A percentile compares a stretch with the other conserved stretches of the same genome.
These are phyloP conservation scores for Amborella trichopoda DNA, from an alignment of 164 flowering plant species.

Conservation along the genomic window DNA sequence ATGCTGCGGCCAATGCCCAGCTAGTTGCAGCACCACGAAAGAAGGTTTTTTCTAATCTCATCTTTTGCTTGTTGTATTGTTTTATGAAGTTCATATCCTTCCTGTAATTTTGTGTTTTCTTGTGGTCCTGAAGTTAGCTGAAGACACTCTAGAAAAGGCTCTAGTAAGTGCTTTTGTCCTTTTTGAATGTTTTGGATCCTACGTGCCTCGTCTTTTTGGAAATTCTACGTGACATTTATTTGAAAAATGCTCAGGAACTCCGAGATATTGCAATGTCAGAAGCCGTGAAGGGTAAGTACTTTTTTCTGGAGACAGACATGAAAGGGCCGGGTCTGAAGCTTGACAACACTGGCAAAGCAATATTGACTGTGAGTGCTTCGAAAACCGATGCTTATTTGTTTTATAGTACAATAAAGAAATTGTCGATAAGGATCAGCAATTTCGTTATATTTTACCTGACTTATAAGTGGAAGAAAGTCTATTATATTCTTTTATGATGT, in stretches of 20 bases:
- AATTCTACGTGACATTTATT: too few species aligned
- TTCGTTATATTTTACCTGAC: too few species aligned
- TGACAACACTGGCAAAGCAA: constrained; percentile 85
- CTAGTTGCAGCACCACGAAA: constrained; percentile 69
- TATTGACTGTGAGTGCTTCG: constrained; percentile 46
- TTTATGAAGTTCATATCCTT: neutral
- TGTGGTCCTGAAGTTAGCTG: constrained; percentile 52
- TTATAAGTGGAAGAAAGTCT: too few species aligned
- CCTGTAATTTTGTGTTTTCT: constrained; percentile 4
- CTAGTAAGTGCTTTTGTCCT: constrained; percentile 41
- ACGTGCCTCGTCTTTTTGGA: too few species aligned
- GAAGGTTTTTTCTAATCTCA: constrained; percentile 29
- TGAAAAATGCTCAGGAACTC: constrained; percentile 40
- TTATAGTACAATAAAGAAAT: too few species aligned
- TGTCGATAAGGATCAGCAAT: too few species aligned
- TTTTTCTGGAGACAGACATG: constrained; percentile 78
- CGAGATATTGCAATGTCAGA: constrained; percentile 68
- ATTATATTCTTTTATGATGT: too few species aligned
- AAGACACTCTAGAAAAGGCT: constrained; percentile 63
- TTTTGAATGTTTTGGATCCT: too few species aligned
- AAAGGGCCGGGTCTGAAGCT: constrained; percentile 82
- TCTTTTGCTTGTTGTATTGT: neutral
- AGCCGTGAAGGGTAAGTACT: constrained; percentile 67
- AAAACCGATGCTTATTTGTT: too few species aligned
- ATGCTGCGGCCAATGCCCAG: constrained; percentile 85